Conservation (phyloP, 148 eudicot species). For the Silene uniflora region DNA sequence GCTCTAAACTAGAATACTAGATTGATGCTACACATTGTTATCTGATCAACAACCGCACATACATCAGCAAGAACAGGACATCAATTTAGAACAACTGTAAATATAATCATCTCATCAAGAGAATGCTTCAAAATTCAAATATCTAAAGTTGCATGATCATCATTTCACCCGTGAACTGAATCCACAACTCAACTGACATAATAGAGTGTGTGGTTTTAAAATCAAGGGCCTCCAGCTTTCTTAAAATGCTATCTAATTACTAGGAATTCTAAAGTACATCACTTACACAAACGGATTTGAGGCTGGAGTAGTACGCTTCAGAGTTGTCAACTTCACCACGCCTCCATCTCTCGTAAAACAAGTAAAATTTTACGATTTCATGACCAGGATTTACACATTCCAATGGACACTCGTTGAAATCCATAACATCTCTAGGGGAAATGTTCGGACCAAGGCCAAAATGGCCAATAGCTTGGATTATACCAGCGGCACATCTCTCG, state of each 20-base stretch:
- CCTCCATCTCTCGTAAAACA: conserved; percentile 60
- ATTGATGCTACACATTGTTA: neutral
- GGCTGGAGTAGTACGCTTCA: conserved; percentile 37
- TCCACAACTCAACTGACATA: neutral
- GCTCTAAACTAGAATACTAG: no score
- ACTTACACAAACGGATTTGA: conserved; percentile 41
- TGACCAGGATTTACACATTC: conserved; percentile 48
- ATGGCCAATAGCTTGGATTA: conserved; percentile 70
- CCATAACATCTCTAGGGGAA: conserved; percentile 53
- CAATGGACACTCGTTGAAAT: conserved; percentile 32
- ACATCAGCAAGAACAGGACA: neutral
- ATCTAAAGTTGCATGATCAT: neutral
- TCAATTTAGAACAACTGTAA: neutral
- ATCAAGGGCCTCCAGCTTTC: neutral
- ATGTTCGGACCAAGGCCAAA: conserved; percentile 54
- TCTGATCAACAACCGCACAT: conserved; percentile 3
- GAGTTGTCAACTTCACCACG: conserved; percentile 55
- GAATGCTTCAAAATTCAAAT: neutral
- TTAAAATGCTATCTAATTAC: neutral
- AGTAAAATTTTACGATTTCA: conserved; percentile 55
- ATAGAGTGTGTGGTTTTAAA: neutral
- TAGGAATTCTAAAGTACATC: neutral
- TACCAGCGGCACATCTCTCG: conserved; percentile 76
- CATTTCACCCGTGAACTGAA: neutral
- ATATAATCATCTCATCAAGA: neutral